A percentile compares a stretch with the other conserved stretches of the same genome.
These are phyloP conservation scores for Fonsecaea multimorphosa DNA, from an alignment of 2,329 filamentous ascomycete species.

Conservation along the genomic window DNA sequence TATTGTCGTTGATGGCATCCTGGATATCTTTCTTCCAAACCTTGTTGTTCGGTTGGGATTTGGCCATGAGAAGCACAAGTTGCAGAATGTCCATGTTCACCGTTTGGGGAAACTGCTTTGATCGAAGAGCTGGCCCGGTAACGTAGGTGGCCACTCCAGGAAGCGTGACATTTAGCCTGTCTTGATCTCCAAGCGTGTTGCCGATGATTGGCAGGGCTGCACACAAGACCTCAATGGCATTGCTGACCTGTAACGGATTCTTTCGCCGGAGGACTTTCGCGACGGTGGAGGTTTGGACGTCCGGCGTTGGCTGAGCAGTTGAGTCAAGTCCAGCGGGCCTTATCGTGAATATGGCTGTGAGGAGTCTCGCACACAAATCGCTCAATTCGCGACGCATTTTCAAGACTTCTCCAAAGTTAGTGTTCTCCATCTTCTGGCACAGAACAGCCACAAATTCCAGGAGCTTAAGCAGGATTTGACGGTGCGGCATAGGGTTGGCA, in stretches of 20 bases:
- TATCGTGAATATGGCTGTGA: constrained; percentile 94
- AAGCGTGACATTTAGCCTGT: constrained; percentile 79
- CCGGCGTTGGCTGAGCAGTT: constrained; percentile 39
- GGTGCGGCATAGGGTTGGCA: constrained; percentile 90
- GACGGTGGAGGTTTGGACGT: background rate
- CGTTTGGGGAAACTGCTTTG: constrained; percentile 85
- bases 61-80: constrained; percentile 77
- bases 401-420: constrained; percentile 91
- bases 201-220: constrained; percentile 79
- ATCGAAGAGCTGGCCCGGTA: constrained; percentile 79
- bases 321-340: constrained; percentile 75
- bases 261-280: constrained; percentile 41
- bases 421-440: constrained; percentile 96
- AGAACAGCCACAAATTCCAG: constrained; percentile 88
- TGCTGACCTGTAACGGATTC: constrained; percentile 55
- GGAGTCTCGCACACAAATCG: constrained; percentile 83
- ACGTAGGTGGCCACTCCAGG: constrained; percentile 82
- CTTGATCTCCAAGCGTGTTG: constrained; percentile 82
- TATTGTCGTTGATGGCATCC: constrained; percentile 88
- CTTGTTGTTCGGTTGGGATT: constrained; percentile 80
- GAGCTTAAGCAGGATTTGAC: constrained; percentile 83
- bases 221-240: constrained; percentile 80
- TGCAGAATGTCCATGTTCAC: constrained; percentile 73
- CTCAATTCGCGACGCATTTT: constrained; percentile 90
- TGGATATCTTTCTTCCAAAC: constrained; percentile 90